Evolutionary conservation across 2,329 filamentous ascomycete species (phyloP).

Genomic region (Hymenoscyphus occultus): DNA sequence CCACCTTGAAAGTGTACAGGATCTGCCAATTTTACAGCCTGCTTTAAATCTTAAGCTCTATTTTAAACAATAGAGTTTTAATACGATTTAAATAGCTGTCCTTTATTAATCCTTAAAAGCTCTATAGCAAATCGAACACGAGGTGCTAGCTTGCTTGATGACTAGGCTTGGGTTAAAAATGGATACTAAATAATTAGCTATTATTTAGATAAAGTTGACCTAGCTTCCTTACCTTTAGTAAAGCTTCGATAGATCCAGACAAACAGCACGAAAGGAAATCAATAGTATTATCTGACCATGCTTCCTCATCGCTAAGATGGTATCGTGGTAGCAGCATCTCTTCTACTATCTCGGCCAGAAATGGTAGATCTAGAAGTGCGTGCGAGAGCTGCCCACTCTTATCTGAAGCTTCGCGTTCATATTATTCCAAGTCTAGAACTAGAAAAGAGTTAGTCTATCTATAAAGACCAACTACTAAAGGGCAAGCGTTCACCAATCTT

Average conservation of each 20-base stretch:
- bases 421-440: conserved; percentile 14
- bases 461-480: not conserved
- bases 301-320: conserved; percentile 7
- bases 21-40: not conserved
- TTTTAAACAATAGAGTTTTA: not conserved
- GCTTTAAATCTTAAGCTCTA: no score
- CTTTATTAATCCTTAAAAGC: not conserved
- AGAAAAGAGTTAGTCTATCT: conserved; percentile 8
- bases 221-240: conserved; percentile 12
- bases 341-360: conserved; percentile 10
- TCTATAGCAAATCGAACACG: conserved; percentile 12
- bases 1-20: not conserved
- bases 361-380: conserved; percentile 14
- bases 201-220: not conserved
- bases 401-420: conserved; percentile 9
- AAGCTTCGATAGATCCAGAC: conserved; percentile 11
- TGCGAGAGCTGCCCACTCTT: conserved; percentile 7
- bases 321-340: conserved; percentile 14
- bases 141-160: conserved; percentile 12
- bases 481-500: conserved; percentile 10
- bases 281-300: conserved; percentile 9
- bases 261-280: conserved; percentile 13
- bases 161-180: conserved; percentile 10
- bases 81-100: not conserved
- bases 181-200: conserved; percentile 12